A percentile compares a stretch with the other conserved stretches of the same genome.
These are phyloP conservation scores for Mycocalia duriaeana DNA, from an alignment of 1,284 basidiomycete species.

Conservation along the genomic window DNA sequence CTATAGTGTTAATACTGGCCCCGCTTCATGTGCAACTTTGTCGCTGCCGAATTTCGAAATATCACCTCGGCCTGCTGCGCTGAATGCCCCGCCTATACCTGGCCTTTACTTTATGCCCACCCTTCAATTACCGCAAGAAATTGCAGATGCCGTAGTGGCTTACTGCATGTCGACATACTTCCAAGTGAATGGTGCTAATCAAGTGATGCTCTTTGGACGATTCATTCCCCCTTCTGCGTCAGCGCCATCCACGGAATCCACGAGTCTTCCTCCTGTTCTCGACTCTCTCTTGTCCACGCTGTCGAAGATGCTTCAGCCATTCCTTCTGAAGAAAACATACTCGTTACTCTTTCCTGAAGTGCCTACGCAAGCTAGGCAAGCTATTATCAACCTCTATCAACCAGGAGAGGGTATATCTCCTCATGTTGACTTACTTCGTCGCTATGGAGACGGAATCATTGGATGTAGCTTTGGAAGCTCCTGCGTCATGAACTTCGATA, in stretches of 20 bases:
- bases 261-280: slow-evolving; percentile 50
- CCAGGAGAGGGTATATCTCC: slow-evolving; percentile 78
- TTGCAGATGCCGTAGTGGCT: slow-evolving; percentile 44
- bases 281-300: slow-evolving; percentile 48
- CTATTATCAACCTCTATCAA: slow-evolving; percentile 74
- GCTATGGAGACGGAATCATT: slow-evolving; percentile 79
- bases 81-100: slow-evolving; percentile 47
- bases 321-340: slow-evolving; percentile 44
- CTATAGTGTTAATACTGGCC: too few relatives aligned
- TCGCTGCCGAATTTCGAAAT: slow-evolving; percentile 12
- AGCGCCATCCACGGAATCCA: too few relatives aligned
- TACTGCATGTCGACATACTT: slow-evolving; percentile 62
- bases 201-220: slow-evolving; percentile 76
- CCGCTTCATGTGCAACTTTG: not conserved
- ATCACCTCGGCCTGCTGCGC: slow-evolving; percentile 16
- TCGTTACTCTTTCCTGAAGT: slow-evolving; percentile 48
- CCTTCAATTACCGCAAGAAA: slow-evolving; percentile 41
- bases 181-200: slow-evolving; percentile 45
- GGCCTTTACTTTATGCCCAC: slow-evolving; percentile 61
- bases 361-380: slow-evolving; percentile 56
- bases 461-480: slow-evolving; percentile 71
- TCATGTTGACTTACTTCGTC: slow-evolving; percentile 70
- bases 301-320: slow-evolving; percentile 39
- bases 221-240: slow-evolving; percentile 11
- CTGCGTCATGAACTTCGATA: slow-evolving; percentile 68